A percentile compares a stretch with the other conserved stretches of the same genome.
These are phyloP conservation scores for Boletus tylopilopsis DNA, from an alignment of 768 basidiomycete species.

Conservation along the genomic window DNA sequence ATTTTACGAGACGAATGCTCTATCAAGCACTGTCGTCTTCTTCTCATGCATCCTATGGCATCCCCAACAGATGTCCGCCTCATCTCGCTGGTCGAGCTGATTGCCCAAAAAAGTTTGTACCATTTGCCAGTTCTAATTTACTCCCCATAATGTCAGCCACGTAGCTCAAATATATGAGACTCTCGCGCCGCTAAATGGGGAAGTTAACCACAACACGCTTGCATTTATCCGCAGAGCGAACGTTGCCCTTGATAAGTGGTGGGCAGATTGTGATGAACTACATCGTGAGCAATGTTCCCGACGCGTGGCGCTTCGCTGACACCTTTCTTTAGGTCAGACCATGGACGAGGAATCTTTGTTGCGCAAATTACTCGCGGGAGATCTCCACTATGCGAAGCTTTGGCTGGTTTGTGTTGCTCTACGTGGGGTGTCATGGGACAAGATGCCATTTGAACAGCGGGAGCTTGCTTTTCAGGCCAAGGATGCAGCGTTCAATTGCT, in stretches of 20 bases:
- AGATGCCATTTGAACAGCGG: conserved; percentile 92
- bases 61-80: conserved; percentile 89
- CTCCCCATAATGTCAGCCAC: conserved; percentile 2
- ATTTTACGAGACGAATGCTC: conserved; percentile 87
- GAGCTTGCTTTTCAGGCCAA: conserved; percentile 95
- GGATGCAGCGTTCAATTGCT: conserved; percentile 83
- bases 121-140: neutral
- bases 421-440: conserved; percentile 91
- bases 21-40: conserved; percentile 76
- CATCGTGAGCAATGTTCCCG: conserved; percentile 51
- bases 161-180: conserved; percentile 93
- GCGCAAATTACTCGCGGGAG: conserved; percentile 82
- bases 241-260: conserved; percentile 87
- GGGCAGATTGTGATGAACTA: conserved; percentile 80
- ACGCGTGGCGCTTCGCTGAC: conserved; percentile 6
- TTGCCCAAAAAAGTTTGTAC: conserved; percentile 81
- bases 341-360: conserved; percentile 86
- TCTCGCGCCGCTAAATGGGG: conserved; percentile 78
- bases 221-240: conserved; percentile 87
- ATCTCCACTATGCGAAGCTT: conserved; percentile 89
- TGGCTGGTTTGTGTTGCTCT: conserved; percentile 94
- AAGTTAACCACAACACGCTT: conserved; percentile 80
- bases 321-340: conserved; percentile 48
- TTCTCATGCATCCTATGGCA: conserved; percentile 82
- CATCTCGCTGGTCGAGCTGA: conserved; percentile 83